phyloP scores from a whole-genome alignment of 495 filamentous ascomycete genomes.

The Podospora pseudocomata region DNA sequence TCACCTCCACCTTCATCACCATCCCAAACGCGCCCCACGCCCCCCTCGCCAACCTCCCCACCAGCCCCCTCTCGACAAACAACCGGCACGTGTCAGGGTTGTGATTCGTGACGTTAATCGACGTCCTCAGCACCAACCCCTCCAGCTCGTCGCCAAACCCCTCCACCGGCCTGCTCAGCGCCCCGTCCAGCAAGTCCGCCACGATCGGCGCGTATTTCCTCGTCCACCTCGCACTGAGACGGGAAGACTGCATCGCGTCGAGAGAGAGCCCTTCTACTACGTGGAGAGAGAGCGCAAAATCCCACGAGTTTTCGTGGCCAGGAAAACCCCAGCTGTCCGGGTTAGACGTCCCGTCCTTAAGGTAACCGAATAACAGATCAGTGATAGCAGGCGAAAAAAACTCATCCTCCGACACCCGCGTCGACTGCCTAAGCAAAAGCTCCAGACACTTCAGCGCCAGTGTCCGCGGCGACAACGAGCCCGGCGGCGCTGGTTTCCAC shows the following conservation, averaged over 20 bases:
- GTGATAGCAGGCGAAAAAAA: conserved; percentile 52
- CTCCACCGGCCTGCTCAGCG: conserved; percentile 31
- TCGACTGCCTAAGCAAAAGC: conserved; percentile 51
- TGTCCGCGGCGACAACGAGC: conserved; percentile 56
- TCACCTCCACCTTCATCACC: conserved; percentile 41
- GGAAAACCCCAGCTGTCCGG: conserved; percentile 35
- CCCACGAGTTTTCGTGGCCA: conserved; percentile 30
- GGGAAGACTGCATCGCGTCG: conserved; percentile 34
- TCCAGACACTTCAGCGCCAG: conserved; percentile 64
- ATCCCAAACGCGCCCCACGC: conserved; percentile 38
- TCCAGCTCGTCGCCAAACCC: conserved; percentile 35
- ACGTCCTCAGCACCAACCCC: conserved; percentile 59
- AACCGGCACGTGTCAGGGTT: conserved; percentile 61
- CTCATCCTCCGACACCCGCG: conserved; percentile 46
- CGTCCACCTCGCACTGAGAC: conserved; percentile 35
- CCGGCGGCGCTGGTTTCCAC: conserved; percentile 54
- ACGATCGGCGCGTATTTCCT: conserved; percentile 39
- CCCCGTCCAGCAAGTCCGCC: conserved; percentile 35
- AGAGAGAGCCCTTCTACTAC: conserved; percentile 45
- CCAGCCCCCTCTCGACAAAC: conserved; percentile 57
- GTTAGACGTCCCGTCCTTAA: conserved; percentile 36
- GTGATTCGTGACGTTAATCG: conserved; percentile 85
- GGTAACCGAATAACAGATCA: conserved; percentile 48
- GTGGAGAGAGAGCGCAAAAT: conserved; percentile 40
- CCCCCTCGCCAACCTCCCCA: conserved; percentile 51